A percentile compares a stretch with the other conserved stretches of the same genome.
These are phyloP conservation scores for Globisporangium splendens DNA, from an alignment of 352 stramenopile genomes.

Conservation along the genomic window DNA sequence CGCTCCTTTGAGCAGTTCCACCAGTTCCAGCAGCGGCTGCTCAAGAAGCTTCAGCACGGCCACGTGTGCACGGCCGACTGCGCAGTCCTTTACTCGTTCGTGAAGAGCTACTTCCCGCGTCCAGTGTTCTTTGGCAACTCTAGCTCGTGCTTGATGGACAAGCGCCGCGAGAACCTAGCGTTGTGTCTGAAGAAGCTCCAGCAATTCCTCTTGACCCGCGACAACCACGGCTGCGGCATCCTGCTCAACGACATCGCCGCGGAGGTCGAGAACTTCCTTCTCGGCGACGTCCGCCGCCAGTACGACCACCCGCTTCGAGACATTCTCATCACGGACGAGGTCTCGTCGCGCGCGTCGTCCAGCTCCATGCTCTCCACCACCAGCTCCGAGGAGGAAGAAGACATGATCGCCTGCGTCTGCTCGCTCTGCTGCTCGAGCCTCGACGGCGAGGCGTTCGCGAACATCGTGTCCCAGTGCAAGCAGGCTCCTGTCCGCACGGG, in stretches of 20 bases:
- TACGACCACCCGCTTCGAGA: conserved; percentile 21
- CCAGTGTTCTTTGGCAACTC: conserved; percentile 21
- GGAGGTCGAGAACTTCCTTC: conserved; percentile 26
- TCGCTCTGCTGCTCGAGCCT: conserved; percentile 3
- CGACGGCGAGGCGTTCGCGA: not conserved
- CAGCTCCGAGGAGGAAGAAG: conserved; percentile 29
- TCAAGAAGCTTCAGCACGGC: conserved; percentile 44
- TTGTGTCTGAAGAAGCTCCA: conserved; percentile 32
- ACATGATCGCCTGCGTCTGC: not conserved
- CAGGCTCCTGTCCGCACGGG: not conserved
- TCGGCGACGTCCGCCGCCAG: conserved; percentile 23
- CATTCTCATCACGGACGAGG: conserved; percentile 2
- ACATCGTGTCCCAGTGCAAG: not conserved
- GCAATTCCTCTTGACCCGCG: conserved; percentile 27
- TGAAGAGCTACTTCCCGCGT: conserved; percentile 58
- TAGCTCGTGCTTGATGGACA: conserved; percentile 9
- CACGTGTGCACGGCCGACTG: conserved; percentile 57
- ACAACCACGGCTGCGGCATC: conserved; percentile 32
- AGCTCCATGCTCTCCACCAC: conserved; percentile 13
- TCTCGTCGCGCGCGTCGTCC: conserved; percentile 1
- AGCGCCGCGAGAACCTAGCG: conserved; percentile 23
- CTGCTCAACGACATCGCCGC: conserved; percentile 17
- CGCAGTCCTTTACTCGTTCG: conserved; percentile 58
- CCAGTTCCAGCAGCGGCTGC: conserved; percentile 38
- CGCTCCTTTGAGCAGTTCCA: conserved; percentile 37